Percentiles rank a stretch among this genome's conserved stretches.
Conservation (phyloP, 495 filamentous ascomycete species). For the Amphirosellinia nigrospora region DNA sequence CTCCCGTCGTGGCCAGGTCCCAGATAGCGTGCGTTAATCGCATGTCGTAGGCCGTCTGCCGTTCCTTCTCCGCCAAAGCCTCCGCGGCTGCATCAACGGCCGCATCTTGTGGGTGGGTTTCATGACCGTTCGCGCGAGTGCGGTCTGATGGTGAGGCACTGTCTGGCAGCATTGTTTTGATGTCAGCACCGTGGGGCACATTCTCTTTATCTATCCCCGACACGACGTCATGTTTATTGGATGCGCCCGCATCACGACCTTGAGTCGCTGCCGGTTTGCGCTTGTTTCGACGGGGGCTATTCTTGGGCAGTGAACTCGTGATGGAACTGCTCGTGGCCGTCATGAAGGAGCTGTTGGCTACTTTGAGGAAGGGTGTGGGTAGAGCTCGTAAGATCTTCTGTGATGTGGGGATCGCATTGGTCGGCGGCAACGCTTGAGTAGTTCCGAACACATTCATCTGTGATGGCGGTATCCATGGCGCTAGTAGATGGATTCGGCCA, state of each 20-base stretch:
- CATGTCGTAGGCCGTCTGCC: conserved; percentile 81
- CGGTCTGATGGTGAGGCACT: conserved; percentile 48
- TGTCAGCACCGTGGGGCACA: conserved; percentile 28
- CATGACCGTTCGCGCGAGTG: conserved; percentile 41
- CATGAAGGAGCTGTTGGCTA: conserved; percentile 94
- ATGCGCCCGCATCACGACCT: conserved; percentile 44
- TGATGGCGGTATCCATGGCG: conserved; percentile 98
- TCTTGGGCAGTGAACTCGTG: conserved; percentile 78
- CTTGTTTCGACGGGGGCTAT: conserved; percentile 63
- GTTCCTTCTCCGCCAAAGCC: conserved; percentile 66
- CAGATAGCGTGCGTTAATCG: conserved; percentile 91
- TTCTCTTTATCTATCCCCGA: conserved; percentile 53
- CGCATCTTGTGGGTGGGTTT: conserved; percentile 34
- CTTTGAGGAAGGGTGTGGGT: conserved; percentile 89
- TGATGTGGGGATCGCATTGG: conserved; percentile 85
- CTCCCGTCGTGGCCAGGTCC: conserved; percentile 89
- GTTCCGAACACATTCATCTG: conserved; percentile 85
- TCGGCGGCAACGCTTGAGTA: conserved; percentile 75
- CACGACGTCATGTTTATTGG: conserved; percentile 37
- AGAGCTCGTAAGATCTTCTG: conserved; percentile 90
- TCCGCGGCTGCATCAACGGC: conserved; percentile 55
- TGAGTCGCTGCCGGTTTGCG: conserved; percentile 56
- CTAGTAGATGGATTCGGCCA: conserved; percentile 91
- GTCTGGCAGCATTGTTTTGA: conserved; percentile 29
- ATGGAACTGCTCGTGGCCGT: conserved; percentile 88